Evolutionary conservation across 208 protist species (phyloP).

Genomic region (Trypanosoma rangeli): DNA sequence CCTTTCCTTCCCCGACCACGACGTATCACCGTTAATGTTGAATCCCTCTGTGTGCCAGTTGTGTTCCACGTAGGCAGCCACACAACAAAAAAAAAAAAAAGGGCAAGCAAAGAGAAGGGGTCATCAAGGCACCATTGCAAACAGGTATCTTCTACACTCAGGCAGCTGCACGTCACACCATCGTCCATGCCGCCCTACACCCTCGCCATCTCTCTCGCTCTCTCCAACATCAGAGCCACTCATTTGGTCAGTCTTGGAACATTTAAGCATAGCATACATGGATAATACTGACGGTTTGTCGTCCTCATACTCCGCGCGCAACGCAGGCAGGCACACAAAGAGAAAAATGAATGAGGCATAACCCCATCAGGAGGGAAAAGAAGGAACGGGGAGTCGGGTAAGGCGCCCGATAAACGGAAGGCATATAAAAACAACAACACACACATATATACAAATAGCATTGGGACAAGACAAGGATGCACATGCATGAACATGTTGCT

Average conservation of each 20-base stretch:
- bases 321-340: background rate
- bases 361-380: background rate
- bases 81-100: constrained; percentile 16
- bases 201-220: background rate
- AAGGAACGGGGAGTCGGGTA: constrained; percentile 2
- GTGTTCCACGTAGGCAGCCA: background rate
- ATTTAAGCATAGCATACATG: constrained; percentile 29
- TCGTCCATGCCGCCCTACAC: too few relatives aligned
- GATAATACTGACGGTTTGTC: background rate
- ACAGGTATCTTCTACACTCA: background rate
- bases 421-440: background rate
- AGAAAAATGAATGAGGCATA: constrained; percentile 8
- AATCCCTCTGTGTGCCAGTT: background rate
- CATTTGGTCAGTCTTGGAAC: constrained; percentile 21
- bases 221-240: background rate
- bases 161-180: background rate
- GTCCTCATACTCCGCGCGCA: background rate
- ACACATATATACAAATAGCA: constrained; percentile 10
- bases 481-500: background rate
- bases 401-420: background rate
- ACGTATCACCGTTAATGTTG: background rate
- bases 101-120: background rate
- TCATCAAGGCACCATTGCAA: background rate
- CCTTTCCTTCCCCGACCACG: background rate
- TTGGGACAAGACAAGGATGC: constrained; percentile 9